Evolutionary conservation across 2,329 filamentous ascomycete species (phyloP).

Genomic region (Cordyceps cateniannulata): DNA sequence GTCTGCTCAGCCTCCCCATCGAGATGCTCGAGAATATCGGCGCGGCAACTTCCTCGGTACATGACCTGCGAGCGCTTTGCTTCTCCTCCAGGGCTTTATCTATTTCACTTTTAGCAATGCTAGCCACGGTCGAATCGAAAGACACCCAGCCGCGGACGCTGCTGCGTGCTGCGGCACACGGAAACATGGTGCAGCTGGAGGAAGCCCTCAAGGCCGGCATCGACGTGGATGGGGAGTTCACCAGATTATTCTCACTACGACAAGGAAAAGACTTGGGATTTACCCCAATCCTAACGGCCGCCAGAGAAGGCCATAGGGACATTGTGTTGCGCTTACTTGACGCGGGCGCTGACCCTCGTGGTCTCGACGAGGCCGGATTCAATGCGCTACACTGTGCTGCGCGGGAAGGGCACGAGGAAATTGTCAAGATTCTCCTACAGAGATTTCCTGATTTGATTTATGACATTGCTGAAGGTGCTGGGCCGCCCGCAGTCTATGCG

Average conservation of each 20-base stretch:
- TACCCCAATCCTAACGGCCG: not conserved
- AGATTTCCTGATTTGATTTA: not conserved
- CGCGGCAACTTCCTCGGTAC: no score
- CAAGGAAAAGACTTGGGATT: not conserved
- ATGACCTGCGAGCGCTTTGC: no score
- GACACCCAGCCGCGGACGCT: not conserved
- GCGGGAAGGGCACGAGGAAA: not conserved
- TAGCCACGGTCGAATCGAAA: not conserved
- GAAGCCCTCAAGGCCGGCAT: not conserved
- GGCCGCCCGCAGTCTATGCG: not conserved
- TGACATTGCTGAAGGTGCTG: not conserved
- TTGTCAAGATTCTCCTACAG: not conserved
- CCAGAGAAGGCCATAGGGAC: not conserved
- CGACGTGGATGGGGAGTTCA: not conserved
- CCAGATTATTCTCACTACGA: not conserved
- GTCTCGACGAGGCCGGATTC: not conserved
- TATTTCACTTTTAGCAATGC: not conserved
- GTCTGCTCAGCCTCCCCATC: no score
- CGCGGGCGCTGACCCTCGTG: not conserved
- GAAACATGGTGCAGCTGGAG: not conserved
- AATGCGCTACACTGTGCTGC: not conserved
- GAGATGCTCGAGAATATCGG: no score
- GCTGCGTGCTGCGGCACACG: not conserved
- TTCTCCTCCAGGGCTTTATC: no score
- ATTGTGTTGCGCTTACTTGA: not conserved